Evolutionary conservation across 1,284 basidiomycete genomes (phyloP).

Genomic region (Butyriboletus appendiculatus): DNA sequence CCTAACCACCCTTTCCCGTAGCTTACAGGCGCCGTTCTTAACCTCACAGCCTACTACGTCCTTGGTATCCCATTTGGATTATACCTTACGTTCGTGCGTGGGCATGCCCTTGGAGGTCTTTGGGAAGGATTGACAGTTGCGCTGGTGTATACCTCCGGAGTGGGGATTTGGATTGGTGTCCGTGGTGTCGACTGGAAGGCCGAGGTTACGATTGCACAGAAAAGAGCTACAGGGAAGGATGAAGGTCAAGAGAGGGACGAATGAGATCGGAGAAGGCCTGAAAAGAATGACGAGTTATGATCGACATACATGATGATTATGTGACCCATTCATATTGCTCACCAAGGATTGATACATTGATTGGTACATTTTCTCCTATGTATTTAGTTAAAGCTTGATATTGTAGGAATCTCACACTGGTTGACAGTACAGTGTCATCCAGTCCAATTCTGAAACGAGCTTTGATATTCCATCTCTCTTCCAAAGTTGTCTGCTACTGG

Average conservation of each 20-base stretch:
- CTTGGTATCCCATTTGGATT: constrained; percentile 71
- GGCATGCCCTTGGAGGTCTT: constrained; percentile 54
- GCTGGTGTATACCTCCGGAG: constrained; percentile 54
- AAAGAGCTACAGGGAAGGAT: constrained; percentile 22
- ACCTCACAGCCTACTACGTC: constrained; percentile 65
- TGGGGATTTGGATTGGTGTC: constrained; percentile 53
- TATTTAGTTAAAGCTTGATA: too few species aligned
- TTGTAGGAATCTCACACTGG: too few species aligned
- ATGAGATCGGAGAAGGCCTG: too few species aligned
- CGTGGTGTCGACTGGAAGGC: constrained; percentile 56
- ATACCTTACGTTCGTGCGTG: constrained; percentile 58
- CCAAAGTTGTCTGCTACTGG: too few species aligned
- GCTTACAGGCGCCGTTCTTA: constrained; percentile 63
- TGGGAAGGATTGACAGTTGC: constrained; percentile 71
- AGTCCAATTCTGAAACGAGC: too few species aligned
- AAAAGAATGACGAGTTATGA: neutral
- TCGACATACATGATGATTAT: too few species aligned
- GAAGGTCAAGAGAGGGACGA: neutral
- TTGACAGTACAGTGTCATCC: too few species aligned
- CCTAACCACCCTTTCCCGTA: neutral
- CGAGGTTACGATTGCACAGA: constrained; percentile 58
- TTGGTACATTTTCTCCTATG: too few species aligned
- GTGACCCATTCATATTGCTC: too few species aligned
- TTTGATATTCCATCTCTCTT: too few species aligned
- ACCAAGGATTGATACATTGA: too few species aligned